Evolutionary conservation across 768 basidiomycete genomes (phyloP).

Genomic region (Sistotremastrum suecicum): DNA sequence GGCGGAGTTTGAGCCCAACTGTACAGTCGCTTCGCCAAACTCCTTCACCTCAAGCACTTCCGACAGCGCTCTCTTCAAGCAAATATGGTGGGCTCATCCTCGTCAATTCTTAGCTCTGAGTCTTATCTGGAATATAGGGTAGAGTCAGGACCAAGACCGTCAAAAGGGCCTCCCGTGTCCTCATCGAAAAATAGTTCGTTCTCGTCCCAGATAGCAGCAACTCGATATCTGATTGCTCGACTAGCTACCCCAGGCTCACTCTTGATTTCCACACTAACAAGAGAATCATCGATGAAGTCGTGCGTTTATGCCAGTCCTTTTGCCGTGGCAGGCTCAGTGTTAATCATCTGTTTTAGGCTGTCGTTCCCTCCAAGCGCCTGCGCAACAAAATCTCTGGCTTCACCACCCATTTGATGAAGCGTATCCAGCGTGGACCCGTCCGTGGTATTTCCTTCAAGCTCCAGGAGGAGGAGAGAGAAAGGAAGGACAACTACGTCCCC

Average conservation of each 20-base stretch:
- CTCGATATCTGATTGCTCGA: background rate
- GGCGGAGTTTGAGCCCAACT: background rate
- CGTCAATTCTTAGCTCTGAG: background rate
- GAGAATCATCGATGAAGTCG: conserved; percentile 95
- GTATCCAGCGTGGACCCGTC: conserved; percentile 95
- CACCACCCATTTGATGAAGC: conserved; percentile 99
- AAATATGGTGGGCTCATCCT: no score
- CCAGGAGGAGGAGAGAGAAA: conserved; percentile 97
- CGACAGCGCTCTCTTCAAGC: no score
- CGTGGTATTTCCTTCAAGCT: conserved; percentile 99
- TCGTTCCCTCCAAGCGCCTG: conserved; percentile 96
- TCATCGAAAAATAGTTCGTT: conserved; percentile 98
- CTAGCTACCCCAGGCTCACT: conserved; percentile 93
- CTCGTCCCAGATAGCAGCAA: background rate
- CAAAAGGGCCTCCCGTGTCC: conserved; percentile 95
- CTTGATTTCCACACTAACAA: conserved; percentile 99
- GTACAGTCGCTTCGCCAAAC: background rate
- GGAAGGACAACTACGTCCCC: conserved; percentile 99
- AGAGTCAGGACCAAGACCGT: conserved; percentile 99
- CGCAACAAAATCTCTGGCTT: conserved; percentile 99
- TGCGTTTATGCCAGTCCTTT: conserved; percentile 25
- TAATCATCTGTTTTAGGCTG: conserved; percentile 34
- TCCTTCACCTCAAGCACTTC: no score
- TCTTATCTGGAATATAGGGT: conserved; percentile 45
- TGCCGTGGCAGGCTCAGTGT: background rate